Conservation (phyloP, 1,284 basidiomycete genomes). For the Tilletia indica region DNA sequence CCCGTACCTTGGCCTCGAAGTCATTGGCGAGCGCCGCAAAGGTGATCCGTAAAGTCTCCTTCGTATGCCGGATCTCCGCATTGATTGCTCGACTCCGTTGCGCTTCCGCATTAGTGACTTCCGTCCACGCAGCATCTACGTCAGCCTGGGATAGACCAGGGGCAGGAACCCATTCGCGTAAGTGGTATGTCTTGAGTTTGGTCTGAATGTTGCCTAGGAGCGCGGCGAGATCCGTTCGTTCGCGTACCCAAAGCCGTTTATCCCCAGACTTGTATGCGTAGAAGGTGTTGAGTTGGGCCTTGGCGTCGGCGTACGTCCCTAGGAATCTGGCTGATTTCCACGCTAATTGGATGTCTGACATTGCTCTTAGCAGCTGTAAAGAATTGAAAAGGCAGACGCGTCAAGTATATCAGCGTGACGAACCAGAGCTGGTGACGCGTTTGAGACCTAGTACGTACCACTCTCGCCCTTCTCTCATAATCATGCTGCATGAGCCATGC, state of each 20-base stretch:
- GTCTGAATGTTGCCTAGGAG: slow-evolving; percentile 92
- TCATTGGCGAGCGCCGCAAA: slow-evolving; percentile 82
- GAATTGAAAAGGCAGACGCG: too few species aligned
- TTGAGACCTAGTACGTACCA: slow-evolving; percentile 59
- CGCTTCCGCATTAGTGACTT: slow-evolving; percentile 72
- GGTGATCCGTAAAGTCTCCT: slow-evolving; percentile 73
- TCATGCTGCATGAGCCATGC: slow-evolving; percentile 74
- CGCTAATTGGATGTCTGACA: slow-evolving; percentile 29
- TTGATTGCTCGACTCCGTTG: slow-evolving; percentile 79
- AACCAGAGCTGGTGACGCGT: neutral
- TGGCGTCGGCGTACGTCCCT: slow-evolving; percentile 71
- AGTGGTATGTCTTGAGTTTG: slow-evolving; percentile 83
- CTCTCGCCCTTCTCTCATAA: slow-evolving; percentile 81
- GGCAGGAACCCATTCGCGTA: slow-evolving; percentile 44
- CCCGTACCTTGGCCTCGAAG: slow-evolving; percentile 63
- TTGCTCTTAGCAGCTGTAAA: slow-evolving; percentile 40
- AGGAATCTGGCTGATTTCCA: slow-evolving; percentile 41
- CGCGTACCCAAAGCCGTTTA: slow-evolving; percentile 83
- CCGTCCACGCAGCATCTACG: slow-evolving; percentile 76
- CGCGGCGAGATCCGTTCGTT: slow-evolving; percentile 82
- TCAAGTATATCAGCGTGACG: neutral
- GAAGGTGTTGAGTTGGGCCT: slow-evolving; percentile 72
- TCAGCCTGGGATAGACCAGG: slow-evolving; percentile 61
- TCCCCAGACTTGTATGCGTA: slow-evolving; percentile 78
- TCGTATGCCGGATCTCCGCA: slow-evolving; percentile 70